Evolutionary conservation across 768 basidiomycete species (phyloP).

Genomic region (Strobilomyces dryophilus): DNA sequence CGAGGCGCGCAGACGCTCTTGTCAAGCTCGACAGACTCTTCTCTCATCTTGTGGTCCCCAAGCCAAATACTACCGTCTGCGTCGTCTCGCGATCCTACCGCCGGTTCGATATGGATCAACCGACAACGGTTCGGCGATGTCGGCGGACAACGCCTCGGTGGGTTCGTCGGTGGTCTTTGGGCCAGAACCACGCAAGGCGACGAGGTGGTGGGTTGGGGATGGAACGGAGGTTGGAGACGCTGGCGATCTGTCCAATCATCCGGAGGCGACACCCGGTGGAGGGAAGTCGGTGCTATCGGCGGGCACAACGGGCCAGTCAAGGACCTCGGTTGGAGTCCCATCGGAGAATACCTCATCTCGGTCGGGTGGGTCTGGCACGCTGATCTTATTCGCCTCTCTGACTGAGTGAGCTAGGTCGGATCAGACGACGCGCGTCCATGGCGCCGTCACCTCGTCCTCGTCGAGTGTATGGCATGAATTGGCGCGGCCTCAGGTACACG

Average conservation of each 20-base stretch:
- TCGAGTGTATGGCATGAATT: constrained; percentile 75
- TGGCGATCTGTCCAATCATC: constrained; percentile 51
- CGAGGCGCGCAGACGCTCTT: constrained; percentile 48
- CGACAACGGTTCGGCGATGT: constrained; percentile 90
- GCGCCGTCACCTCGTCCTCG: constrained; percentile 33
- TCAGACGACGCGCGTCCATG: constrained; percentile 90
- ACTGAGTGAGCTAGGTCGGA: constrained; percentile 55
- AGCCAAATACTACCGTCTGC: constrained; percentile 42
- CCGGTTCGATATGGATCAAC: constrained; percentile 79
- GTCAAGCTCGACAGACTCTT: constrained; percentile 95
- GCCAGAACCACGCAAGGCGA: constrained; percentile 40
- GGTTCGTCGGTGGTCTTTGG: constrained; percentile 93
- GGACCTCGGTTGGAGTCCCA: constrained; percentile 82
- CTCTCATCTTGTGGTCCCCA: constrained; percentile 91
- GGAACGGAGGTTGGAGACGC: constrained; percentile 91
- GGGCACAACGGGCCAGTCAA: constrained; percentile 83
- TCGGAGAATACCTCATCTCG: constrained; percentile 82
- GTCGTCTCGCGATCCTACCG: constrained; percentile 37
- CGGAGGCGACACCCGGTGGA: constrained; percentile 52
- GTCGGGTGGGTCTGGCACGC: constrained; percentile 53
- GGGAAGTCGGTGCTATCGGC: constrained; percentile 70
- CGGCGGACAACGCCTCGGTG: constrained; percentile 85
- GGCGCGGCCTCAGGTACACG: constrained; percentile 92
- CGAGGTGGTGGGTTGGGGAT: constrained; percentile 82
- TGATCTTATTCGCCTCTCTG: neutral